Base-by-base conservation (phyloP, 2,329 filamentous ascomycete species). In the Aspergillus clavatus region DNA sequence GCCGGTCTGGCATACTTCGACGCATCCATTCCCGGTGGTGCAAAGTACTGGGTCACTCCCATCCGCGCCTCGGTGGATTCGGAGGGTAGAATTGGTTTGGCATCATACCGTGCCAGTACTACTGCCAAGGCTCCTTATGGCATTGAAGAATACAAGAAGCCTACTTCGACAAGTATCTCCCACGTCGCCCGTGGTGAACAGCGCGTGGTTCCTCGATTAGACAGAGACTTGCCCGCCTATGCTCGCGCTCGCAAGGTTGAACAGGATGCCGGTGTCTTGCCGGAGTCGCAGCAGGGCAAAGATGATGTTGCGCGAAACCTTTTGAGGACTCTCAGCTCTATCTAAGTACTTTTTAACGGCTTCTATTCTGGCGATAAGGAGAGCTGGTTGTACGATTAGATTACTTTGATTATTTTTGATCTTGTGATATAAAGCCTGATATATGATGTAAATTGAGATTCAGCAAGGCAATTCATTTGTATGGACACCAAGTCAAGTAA, bases 31-130 rank as follows among this genome's bases (percentile, higher is more conserved):
- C 60, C 63, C 1, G 77, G 77, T 37, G 78, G 78, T 43, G 71
- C 70, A 45, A 81, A 79, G 54, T 62, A 79, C 44, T 73, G 69
- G 66, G 73, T 78, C 19, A 68, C 71, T 14, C 73, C 77, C 1
- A 60, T 66, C 35, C 70, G 68, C 31, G 77, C 74, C 18, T 61
- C 57, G 36, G 61, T 78, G 26, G 66, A 74, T 47, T 66, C 72
- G 16, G 57, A 68, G 8, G 74, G 74, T 27, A 66, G 64, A 28
- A 68, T 78, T 45, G 55, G 56, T 4, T 62, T 78, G 38, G 53
- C 59, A 11, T 63, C 61, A 16, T 59, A 57, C 45, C 60, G 63
- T 23, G 65, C 66, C 10, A 63, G 57, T 29, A 51, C 59, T n/a
- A 56, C 55, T 14, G 44, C 62, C 6, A 66, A 66, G 48, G 58